A percentile compares a stretch with the other conserved stretches of the same genome.
Evolutionary conservation across 2,329 filamentous ascomycete species (phyloP).

Genomic region (Drechmeria coniospora): DNA sequence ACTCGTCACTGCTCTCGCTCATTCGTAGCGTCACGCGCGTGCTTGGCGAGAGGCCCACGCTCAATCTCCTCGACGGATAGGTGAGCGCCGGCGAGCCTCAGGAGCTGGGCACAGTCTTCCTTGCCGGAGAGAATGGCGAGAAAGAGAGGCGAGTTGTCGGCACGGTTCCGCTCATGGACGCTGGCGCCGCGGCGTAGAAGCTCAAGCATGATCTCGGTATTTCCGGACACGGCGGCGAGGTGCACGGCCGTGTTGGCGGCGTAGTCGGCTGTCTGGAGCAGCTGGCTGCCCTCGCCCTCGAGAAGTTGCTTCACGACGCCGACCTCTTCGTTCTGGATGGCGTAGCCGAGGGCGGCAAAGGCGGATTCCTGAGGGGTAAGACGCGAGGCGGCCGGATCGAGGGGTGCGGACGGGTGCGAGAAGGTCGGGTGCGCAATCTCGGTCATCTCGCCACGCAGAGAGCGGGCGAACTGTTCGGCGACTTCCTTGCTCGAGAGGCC

Average conservation of each 20-base stretch:
- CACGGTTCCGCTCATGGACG: conserved; percentile 49
- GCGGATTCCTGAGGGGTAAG: conserved; percentile 40
- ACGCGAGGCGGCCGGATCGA: conserved; percentile 25
- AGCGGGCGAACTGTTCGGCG: conserved; percentile 53
- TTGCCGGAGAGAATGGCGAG: conserved; percentile 44
- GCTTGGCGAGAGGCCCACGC: conserved; percentile 10
- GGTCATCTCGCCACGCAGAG: conserved; percentile 74
- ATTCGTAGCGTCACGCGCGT: no score
- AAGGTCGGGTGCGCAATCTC: conserved; percentile 60
- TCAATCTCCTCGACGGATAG: conserved; percentile 29
- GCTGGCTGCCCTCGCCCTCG: conserved; percentile 44
- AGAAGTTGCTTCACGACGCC: conserved; percentile 51
- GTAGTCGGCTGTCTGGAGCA: conserved; percentile 65
- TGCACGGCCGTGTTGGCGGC: conserved; percentile 60
- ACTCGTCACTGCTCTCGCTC: no score
- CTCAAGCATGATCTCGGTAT: conserved; percentile 39
- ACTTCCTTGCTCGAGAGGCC: conserved; percentile 51
- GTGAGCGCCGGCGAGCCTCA: conserved; percentile 44
- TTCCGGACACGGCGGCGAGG: conserved; percentile 39
- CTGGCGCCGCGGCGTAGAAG: conserved; percentile 47
- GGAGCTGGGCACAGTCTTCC: conserved; percentile 33
- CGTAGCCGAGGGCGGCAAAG: conserved; percentile 68
- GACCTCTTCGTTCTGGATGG: conserved; percentile 57
- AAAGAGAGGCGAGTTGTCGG: conserved; percentile 51
- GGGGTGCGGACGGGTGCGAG: conserved; percentile 49